Base-by-base conservation (phyloP, 2,329 filamentous ascomycete genomes). In the Colletotrichum siamense region DNA sequence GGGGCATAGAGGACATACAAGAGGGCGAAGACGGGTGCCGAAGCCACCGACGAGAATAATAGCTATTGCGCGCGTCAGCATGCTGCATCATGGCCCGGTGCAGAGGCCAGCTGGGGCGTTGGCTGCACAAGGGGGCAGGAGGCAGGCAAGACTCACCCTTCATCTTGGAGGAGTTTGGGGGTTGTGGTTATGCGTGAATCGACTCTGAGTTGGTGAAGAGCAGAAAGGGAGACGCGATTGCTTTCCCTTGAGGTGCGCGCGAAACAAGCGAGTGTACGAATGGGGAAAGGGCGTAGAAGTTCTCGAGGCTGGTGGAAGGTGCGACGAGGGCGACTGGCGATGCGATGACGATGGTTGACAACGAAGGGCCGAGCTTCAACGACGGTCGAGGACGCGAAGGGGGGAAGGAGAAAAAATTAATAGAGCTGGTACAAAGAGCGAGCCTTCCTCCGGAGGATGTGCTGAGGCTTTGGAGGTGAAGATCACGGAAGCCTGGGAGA, bases 21-120 rank as follows among this genome's bases (percentile, higher is more conserved):
- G 92, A 90, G 96, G 96, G 85, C 96, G 95, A 83, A 99, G 94
- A 88, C 96, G 96, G 87, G 96, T 99, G 89, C 96, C 96, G 88
- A 98, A 99, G 87, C 96, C 97, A 89, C 97, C 97, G 88, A 99
- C 97, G 85, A 99, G 96, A 94, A 98, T 98, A 85, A 98, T 94
- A 89, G 96, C 96, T 98, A n/a, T 55, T 22, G 30, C 7, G 39
- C 57, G 36, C 62, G 55, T 78, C 32, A 78, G 75, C 77, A 73
- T 24, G 28, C 55, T 68, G 62, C 55, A 18, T 64, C 28, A 22
- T 36, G 16, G 8, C 24, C 16, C 16, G 16, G 13, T 16, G 26
- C 15, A 18, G 15, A 22, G 18, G 63, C 55, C 55, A 39, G 69
- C 30, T 57, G 39, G 18, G 24, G 16, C 13, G 6, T 55, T 28